Evolutionary conservation across 2,329 filamentous ascomycete genomes (phyloP), one percentile per base, ranked within the genome.

Genomic region (Drechslerella coelobrocha): DNA sequence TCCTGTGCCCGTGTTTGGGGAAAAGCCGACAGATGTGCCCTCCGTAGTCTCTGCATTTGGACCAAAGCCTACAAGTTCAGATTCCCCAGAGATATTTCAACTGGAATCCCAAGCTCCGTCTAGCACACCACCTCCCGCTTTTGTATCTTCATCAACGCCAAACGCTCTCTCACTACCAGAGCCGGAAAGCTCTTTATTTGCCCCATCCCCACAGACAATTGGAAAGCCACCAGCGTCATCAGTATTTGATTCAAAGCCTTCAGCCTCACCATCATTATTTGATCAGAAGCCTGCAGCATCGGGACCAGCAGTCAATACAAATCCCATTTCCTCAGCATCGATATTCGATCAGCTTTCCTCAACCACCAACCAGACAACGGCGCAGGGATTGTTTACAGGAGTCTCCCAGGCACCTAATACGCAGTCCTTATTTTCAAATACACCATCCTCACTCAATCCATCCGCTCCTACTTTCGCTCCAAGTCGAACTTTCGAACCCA

Each of bases 391-490:
- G 29, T 61, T 61, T 23, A 12, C 50, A 8, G 29, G 24, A 1
- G 31, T 37, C 10, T 14, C 37, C 7, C 39, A 41, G 10, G 31
- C 37, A 29, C 21, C 34, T n/a, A 5, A 37, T 8, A 23, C 51
- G 24, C 43, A n/a, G 39, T 37, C 62, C 10, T 2, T 34, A 29
- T 61, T 61, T 29, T 21, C 21, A 17, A 29, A n/a, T 24, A 17
- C 43, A n/a, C 26, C 10, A 17, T 2, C 48, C 3, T 17, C 34
- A n/a, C 29, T 71, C 8, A 47, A 69, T 19, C 66, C 66, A 3
- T 48, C 53, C 24, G 59, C 29, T 21, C 31, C 66, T 19, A 17
- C 66, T 9, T 71, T 71, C 27, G 24, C 48, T n/a, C 54, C 66
- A 1, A 21, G 21, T 19, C 65, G 53, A 37, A 29, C 34, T 39